These are phyloP conservation scores for Pichia kudriavzevii DNA, from an alignment of 1,139 yeast genomes.

Conservation along the genomic window DNA sequence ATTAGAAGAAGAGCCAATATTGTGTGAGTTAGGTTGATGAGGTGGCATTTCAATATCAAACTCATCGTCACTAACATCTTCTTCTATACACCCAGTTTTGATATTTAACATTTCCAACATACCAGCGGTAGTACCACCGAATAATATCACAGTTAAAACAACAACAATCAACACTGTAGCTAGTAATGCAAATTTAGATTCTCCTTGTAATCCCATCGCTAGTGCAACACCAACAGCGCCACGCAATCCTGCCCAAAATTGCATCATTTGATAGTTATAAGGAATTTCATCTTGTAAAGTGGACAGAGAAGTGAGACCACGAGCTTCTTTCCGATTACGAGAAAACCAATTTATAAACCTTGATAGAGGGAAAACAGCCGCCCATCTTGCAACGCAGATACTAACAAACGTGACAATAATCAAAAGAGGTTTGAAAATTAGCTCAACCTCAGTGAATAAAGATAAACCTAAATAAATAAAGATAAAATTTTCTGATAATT, in stretches of 20 bases:
- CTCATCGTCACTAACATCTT: slow-evolving; percentile 82
- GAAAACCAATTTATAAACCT: slow-evolving; percentile 74
- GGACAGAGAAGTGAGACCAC: slow-evolving; percentile 33
- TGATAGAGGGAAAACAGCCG: slow-evolving; percentile 93
- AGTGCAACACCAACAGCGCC: slow-evolving; percentile 99
- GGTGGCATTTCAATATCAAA: slow-evolving; percentile 84
- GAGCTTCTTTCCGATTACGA: slow-evolving; percentile 41
- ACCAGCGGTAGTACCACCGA: slow-evolving; percentile 98
- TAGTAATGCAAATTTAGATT: slow-evolving; percentile 75
- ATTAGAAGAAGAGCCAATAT: neutral
- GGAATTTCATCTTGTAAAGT: slow-evolving; percentile 83
- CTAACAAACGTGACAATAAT: slow-evolving; percentile 86
- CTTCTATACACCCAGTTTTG: slow-evolving; percentile 83
- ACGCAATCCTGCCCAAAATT: slow-evolving; percentile 97
- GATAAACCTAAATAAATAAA: slow-evolving; percentile 93
- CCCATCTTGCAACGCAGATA: slow-evolving; percentile 94
- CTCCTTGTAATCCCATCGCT: slow-evolving; percentile 97
- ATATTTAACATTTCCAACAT: slow-evolving; percentile 94
- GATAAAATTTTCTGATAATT: slow-evolving; percentile 91
- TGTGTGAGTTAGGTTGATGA: slow-evolving; percentile 30
- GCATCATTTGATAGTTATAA: slow-evolving; percentile 96
- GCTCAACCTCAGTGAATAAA: slow-evolving; percentile 88
- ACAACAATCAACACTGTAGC: slow-evolving; percentile 97
- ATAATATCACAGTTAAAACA: slow-evolving; percentile 87
- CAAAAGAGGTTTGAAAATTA: slow-evolving; percentile 87